phyloP scores from a whole-genome alignment of 2,329 filamentous ascomycete species.

The Ascochyta koolunga region DNA sequence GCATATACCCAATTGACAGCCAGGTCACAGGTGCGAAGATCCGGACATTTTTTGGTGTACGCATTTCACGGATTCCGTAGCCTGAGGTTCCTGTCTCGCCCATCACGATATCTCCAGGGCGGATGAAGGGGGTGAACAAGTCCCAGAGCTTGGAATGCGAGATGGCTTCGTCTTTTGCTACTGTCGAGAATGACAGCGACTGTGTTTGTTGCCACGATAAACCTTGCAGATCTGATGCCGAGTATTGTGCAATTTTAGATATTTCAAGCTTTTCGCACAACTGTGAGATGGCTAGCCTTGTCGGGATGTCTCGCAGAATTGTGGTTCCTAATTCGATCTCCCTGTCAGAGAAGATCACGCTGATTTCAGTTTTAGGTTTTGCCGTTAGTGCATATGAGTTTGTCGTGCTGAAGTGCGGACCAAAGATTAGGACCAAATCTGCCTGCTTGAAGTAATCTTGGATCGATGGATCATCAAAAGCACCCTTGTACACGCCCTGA shows the following conservation, averaged over 20 bases:
- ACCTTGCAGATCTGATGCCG: background rate
- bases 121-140: constrained; percentile 55
- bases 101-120: constrained; percentile 61
- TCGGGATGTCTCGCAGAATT: constrained; percentile 47
- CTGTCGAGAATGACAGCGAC: background rate
- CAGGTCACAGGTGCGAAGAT: constrained; percentile 21
- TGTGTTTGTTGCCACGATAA: constrained; percentile 2
- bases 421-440: constrained; percentile 56
- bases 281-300: constrained; percentile 19
- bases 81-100: constrained; percentile 63
- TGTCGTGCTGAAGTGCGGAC: constrained; percentile 55
- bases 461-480: constrained; percentile 44
- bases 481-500: constrained; percentile 57
- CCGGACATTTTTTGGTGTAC: constrained; percentile 15
- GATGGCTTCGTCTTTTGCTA: constrained; percentile 39
- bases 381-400: constrained; percentile 53
- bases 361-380: constrained; percentile 43
- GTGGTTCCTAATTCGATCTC: constrained; percentile 42
- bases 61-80: constrained; percentile 21
- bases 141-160: constrained; percentile 59
- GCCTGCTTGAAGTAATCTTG: constrained; percentile 48
- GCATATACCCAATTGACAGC: constrained; percentile 64
- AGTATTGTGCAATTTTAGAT: constrained; percentile 1
- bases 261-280: constrained; percentile 4
- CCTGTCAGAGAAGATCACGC: constrained; percentile 44